Evolutionary conservation across 2,329 filamentous ascomycete species (phyloP).

Genomic region (Apiospora pterosperma): DNA sequence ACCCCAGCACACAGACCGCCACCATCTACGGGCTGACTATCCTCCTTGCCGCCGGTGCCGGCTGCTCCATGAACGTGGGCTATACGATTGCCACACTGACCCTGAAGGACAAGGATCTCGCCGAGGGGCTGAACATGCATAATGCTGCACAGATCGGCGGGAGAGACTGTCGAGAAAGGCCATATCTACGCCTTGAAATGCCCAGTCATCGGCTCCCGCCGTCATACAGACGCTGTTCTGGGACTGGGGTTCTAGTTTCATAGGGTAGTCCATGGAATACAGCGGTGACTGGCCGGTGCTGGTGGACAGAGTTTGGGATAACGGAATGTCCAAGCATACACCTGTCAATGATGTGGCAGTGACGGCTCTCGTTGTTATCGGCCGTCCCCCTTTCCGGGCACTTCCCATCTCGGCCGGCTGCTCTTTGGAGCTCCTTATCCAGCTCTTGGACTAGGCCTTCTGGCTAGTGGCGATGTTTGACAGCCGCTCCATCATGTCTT

Average conservation of each 20-base stretch:
- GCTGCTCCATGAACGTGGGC: slow-evolving; percentile 28
- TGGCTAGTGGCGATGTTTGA: background rate
- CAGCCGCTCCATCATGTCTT: background rate
- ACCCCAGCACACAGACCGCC: slow-evolving; percentile 12
- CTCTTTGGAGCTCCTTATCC: slow-evolving; percentile 17
- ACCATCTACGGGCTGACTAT: slow-evolving; percentile 33
- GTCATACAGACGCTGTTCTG: slow-evolving; percentile 5
- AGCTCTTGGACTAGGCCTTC: background rate
- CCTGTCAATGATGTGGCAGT: background rate
- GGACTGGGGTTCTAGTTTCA: background rate
- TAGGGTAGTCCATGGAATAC: background rate
- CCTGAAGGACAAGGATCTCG: slow-evolving; percentile 23
- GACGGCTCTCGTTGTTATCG: too few species aligned
- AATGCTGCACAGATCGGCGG: slow-evolving; percentile 17
- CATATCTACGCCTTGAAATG: slow-evolving; percentile 9
- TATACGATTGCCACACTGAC: slow-evolving; percentile 32
- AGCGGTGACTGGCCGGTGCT: background rate
- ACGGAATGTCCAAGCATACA: background rate
- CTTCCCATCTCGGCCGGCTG: background rate
- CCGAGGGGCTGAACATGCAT: slow-evolving; percentile 32
- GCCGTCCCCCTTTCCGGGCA: background rate
- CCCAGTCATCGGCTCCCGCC: slow-evolving; percentile 6
- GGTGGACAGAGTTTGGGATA: background rate
- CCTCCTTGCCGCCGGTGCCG: slow-evolving; percentile 37
- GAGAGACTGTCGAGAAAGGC: slow-evolving; percentile 7